Base-by-base conservation (phyloP, 331 rosid species). In the Quercus lobata region DNA sequence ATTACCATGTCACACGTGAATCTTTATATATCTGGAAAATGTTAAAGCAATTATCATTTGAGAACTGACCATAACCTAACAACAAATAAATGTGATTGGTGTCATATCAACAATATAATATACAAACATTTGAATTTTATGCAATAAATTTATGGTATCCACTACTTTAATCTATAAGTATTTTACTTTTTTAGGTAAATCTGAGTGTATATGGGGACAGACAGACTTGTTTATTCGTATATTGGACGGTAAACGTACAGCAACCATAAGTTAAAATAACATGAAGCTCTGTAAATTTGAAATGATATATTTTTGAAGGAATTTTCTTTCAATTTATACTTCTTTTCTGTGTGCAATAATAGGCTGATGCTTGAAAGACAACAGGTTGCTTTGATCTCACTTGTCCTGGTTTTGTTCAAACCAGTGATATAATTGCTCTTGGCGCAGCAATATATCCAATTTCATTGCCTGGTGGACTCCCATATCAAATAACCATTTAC, bases 321-420 rank as follows among this genome's bases (percentile, higher is more conserved):
- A 0, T 41, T 41, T 0, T 41, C 46, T 0, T 41, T 41, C 46
- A 41, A 41, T 41, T 9, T 41, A 41, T 41, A 41, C 46, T 41
- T 41, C 2, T 41, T 41, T 41, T 2, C 12, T 41, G 46, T 41
- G 46, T 41, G 46, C 46, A 41, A 41, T 53, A 88, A 35, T 53
- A 88, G 92, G 91, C 75, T 57, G 92, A 88, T 82, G 88, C 55
- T 74, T 90, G 92, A 16, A 72, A 73, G 63, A 63, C 69, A 78
- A 90, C 88, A 7, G 94, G 92, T 78, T 90, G 91, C 84, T 88
- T 90, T 78, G 92, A 90, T 80, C 86, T 90, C 34, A 87, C 85
- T 55, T 90, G 94, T 49, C 85, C 92, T 9, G 94, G 94, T 16
- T 90, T 90, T 83, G 75, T 90, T 66, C 94, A 90, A 22, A 87